Base-by-base conservation (phyloP, 208 protist species). In the Wallacemonas sp. region DNA sequence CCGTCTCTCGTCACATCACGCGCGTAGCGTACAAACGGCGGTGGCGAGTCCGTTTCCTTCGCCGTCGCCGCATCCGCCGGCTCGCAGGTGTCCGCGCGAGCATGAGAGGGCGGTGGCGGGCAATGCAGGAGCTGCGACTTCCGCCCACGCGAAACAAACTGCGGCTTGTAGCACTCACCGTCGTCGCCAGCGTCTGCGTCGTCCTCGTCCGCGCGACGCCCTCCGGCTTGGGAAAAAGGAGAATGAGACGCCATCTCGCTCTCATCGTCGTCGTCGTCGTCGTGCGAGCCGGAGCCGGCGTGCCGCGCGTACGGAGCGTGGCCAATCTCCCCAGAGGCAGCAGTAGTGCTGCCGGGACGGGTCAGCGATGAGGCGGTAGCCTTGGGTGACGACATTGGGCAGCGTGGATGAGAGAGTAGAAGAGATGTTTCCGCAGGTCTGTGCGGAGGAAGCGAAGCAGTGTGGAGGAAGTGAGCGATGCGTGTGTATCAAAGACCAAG, bases 1-100 rank as follows among this genome's bases (percentile, higher is more conserved):
- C 74, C 74, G 50, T 80, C 65, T 29, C 64, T 49, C 20, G 67
- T 57, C 12, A 78, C 65, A 57, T 78, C 67, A 5, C 65, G 67
- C 18, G 33, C 26, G 36, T 38, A 36, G 46, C 50, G n/a, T 38
- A 81, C 67, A 0, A 70, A 55, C 14, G 66, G 65, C 28, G 74
- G 74, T 4, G 50, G 50, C n/a, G 54, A 39, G 10, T 69, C 59
- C 26, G 63, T 33, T 57, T 23, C 3, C 66, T 0, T 23, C n/a
- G 31, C 33, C 38, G 59, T 64, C 63, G 2, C 63, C 63, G 66
- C 62, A n/a, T n/a, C n/a, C n/a, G n/a, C n/a, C n/a, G n/a, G n/a
- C n/a, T n/a, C n/a, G n/a, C n/a, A n/a, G n/a, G n/a, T 67, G 44
- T 70, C 38, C 1, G 65, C 45, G 33, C 61, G 29, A 4, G 67